Percentiles rank a stretch among this genome's conserved stretches.
phyloP scores from a whole-genome alignment of 495 filamentous ascomycete genomes.

The Thermochaetoides thermophila region DNA sequence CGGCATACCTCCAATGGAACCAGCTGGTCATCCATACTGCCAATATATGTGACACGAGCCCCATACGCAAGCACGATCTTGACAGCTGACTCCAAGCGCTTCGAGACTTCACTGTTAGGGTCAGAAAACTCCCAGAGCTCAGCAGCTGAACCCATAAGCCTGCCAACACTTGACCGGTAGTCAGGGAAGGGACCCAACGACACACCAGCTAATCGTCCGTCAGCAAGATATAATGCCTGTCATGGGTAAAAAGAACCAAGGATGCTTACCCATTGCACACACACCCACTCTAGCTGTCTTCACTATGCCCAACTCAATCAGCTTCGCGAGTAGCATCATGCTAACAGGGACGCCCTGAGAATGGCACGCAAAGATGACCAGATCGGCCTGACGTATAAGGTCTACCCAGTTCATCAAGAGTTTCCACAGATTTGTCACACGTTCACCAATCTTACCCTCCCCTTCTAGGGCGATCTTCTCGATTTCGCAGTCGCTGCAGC shows the following conservation, averaged over 20 bases:
- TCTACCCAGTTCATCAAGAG: slow-evolving; percentile 90
- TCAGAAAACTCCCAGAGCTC: slow-evolving; percentile 89
- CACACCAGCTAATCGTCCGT: slow-evolving; percentile 50
- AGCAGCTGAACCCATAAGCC: slow-evolving; percentile 70
- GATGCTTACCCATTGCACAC: slow-evolving; percentile 58
- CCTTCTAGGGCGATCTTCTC: slow-evolving; percentile 91
- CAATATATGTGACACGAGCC: slow-evolving; percentile 68
- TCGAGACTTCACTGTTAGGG: slow-evolving; percentile 63
- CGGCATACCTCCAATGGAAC: slow-evolving; percentile 66
- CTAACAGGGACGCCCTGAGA: slow-evolving; percentile 91
- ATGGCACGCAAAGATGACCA: slow-evolving; percentile 81
- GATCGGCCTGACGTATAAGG: slow-evolving; percentile 71
- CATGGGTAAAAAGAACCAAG: not conserved
- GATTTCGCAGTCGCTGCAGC: slow-evolving; percentile 50
- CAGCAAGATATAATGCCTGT: slow-evolving; percentile 7
- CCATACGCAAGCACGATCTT: slow-evolving; percentile 59
- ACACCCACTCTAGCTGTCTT: slow-evolving; percentile 55
- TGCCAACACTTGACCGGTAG: slow-evolving; percentile 60
- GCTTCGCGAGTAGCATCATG: slow-evolving; percentile 82
- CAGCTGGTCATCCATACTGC: slow-evolving; percentile 92
- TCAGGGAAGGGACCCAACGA: slow-evolving; percentile 84
- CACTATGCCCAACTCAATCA: slow-evolving; percentile 67
- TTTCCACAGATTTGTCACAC: slow-evolving; percentile 87
- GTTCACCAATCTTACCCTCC: slow-evolving; percentile 87
- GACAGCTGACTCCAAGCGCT: slow-evolving; percentile 63